Evolutionary conservation across 371 early-diverging fungal genomes (phyloP), one percentile per base, ranked within the genome.

Genomic region (Actinomortierella wolfii): DNA sequence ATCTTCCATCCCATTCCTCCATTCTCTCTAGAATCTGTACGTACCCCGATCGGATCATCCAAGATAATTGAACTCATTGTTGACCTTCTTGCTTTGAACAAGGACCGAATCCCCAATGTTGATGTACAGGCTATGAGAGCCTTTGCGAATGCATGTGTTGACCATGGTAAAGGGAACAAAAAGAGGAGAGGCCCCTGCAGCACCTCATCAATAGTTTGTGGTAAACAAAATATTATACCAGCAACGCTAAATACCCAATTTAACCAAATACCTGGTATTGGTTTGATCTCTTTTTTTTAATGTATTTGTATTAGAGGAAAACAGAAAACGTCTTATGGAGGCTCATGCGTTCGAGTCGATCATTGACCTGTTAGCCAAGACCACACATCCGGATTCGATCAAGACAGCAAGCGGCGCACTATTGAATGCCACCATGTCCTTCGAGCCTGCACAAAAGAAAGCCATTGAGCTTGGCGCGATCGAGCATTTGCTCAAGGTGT

Each of bases 141-240:
- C 1, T 62, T 90, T 25, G 93, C 89, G 17, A 93, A 93, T 60
- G 70, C 90, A 34, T 93, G 92, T 57, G 89, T 85, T 73, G 92
- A 93, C 71, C 79, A 90, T 64, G 90, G 93, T 91, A 81, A 59
- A 54, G 11, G 20, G 43, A 58, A 26, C 4, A 43, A 14, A 18
- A 45, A 44, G 14, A 26, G 8, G 25, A 15, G 39, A 15, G 23
- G 8, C 4, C 6, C 15, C 6, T 17, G 17, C 9, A 9, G 7
- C 23, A 23, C 9, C 17, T 24, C 43, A 14, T 42, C 24, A 9
- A 20, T 56, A 7, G 29, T 26, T 45, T 45, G 17, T 45, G 21
- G 21, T 17, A 45, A 6, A 25, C 25, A 20, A 49, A 24, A 18
- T 23, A 20, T 23, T 49, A 13, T 4, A 3, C 3, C 25, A 23